Base-by-base conservation (phyloP, 495 filamentous ascomycete species). In the Penicillium robsamsonii region DNA sequence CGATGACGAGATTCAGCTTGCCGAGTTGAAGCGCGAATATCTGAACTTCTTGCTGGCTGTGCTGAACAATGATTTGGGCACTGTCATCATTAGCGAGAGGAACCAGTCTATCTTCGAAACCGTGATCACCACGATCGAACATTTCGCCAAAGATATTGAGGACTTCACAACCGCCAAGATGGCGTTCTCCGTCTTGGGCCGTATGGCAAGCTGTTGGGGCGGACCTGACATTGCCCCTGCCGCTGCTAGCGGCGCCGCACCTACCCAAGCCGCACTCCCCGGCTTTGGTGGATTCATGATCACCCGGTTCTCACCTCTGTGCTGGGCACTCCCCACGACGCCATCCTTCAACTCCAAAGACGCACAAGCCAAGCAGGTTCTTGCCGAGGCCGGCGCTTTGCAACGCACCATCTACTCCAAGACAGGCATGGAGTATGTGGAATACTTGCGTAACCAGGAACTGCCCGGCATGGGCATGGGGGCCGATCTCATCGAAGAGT, bases 261-360 rank as follows among this genome's bases (percentile, higher is more conserved):
- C 66, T 11, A 63, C 78, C 22, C 75, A 80, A 41, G 74, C 80
- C 3, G 74, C 74, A 30, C 84, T 99, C 27, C 87, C 91, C 18
- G 95, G 94, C n/a, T 97, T 99, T 67, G 91, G 95, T 57, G 81
- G 81, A 38, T 95, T 93, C 73, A 88, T 95, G 75, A 88, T 96
- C 50, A 79, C 84, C 25, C 83, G 87, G n/a, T 93, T 98, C 73
- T 90, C 95, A 17, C 82, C 90, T 0, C 75, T 93, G 30, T 90
- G 88, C 67, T 98, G 94, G 92, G 85, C 85, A 6, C 84, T 97
- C 1, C 82, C 93, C 2, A 81, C 81, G 12, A 86, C 88, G 11
- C 75, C 84, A 4, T 81, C 82, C 13, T 96, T 97, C 77, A 87
- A 86, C 61, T 79, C 90, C 1, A 84, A 84, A 60, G 95, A 99